Evolutionary conservation across 2,329 filamentous ascomycete species (phyloP), one percentile per base, ranked within the genome.

Genomic region (Microcyclospora tardicrescens): DNA sequence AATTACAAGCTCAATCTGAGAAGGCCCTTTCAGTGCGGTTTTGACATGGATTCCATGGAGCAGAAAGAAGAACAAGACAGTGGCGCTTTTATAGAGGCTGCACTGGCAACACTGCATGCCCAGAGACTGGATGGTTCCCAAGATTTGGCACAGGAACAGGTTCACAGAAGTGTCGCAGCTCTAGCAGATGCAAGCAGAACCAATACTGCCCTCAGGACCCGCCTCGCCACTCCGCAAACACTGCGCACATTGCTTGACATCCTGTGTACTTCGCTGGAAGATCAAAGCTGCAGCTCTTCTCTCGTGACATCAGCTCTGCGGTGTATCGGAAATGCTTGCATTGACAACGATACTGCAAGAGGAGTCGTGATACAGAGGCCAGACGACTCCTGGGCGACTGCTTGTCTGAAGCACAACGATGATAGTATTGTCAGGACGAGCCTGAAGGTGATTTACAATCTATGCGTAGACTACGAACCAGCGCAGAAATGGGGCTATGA

Each of bases 391-490:
- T 51, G 48, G 40, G 42, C 47, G 4, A 14, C 30, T 2, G 33
- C 40, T 27, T 51, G 45, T 36, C 37, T 52, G 10, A 27, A 24
- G 5, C 31, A 38, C 13, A 34, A 36, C 6, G 35, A 47, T 30
- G 16, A 39, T 2, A 12, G 42, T 28, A 31, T 46, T 9, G 24
- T 35, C 30, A 33, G 42, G 15, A 34, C 54, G 9, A 53, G 60
- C 34, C 49, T 62, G 27, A 62, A 58, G 30, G 64, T 66, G 2
- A 47, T 67, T 10, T 61, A 62, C 49, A 68, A 68, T 42, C 57
- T 66, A 12, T 64, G 62, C 45, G 59, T 60, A 14, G 61, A 63
- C 35, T 49, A 48, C 19, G 51, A 53, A 30, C 30, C 40, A 15
- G 45, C 50, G 8, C 51, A 53, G 28, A 46, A 46, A 35, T 39